Conservation (phyloP, 257 asterid species). For the Solanum microdontum region DNA sequence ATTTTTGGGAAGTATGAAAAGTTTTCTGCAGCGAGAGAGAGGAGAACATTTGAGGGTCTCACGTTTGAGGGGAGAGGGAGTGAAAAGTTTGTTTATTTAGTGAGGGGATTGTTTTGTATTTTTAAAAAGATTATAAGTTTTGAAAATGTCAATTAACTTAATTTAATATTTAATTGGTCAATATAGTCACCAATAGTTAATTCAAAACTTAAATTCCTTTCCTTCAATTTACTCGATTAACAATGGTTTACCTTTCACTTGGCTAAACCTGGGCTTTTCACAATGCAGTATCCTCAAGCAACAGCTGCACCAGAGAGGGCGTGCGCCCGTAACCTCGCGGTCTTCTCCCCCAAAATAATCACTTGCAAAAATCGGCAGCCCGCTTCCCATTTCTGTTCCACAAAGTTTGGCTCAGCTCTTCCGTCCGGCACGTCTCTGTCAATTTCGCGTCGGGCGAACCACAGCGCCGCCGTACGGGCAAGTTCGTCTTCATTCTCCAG, state of each 20-base stretch:
- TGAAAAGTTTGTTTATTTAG: no score
- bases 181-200: no score
- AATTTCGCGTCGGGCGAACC: not conserved
- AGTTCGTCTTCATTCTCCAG: not conserved
- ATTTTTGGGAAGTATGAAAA: no score
- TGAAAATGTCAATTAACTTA: no score
- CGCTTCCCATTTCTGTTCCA: not conserved
- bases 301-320: slow-evolving; percentile 37
- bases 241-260: not conserved
- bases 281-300: not conserved
- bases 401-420: not conserved
- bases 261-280: not conserved
- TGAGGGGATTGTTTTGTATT: no score
- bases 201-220: no score
- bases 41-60: no score
- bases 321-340: slow-evolving; percentile 39
- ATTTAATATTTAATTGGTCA: no score
- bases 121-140: no score
- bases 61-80: no score
- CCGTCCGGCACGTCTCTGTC: not conserved
- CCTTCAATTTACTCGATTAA: no score
- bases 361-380: not conserved
- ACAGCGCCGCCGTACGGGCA: not conserved
- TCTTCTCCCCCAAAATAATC: not conserved
- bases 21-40: no score